Evolutionary conservation across 2,329 filamentous ascomycete species (phyloP), one percentile per base, ranked within the genome.

Genomic region (Colletotrichum sp.): DNA sequence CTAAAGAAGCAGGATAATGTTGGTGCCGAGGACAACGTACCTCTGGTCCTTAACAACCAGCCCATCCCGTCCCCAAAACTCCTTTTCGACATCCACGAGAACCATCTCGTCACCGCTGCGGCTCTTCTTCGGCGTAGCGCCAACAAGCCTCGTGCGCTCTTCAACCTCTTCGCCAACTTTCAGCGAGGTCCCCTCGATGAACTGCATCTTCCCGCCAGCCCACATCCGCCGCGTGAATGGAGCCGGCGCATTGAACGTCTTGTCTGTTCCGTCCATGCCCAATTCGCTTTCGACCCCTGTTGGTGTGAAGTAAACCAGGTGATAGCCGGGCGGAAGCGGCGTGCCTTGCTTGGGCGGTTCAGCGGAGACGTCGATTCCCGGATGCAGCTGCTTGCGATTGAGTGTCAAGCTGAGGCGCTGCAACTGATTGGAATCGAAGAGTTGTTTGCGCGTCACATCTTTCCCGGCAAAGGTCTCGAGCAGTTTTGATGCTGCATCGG

Each of bases 151-250:
- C 3, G 92, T 93, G 28, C 83, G 87, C 83, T 94, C 92, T 44
- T 86, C 87, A 2, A 89, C 89, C 24, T 86, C 82, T 76, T 92
- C 89, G 2, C 91, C 92, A 3, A 93, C 88, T 3, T 85, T 84
- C 75, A 93, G 81, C 8, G 57, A 59, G 4, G 63, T 34, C 4
- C 73, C 70, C 44, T 68, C 70, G 77, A 67, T 26, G 90, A 91
- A 93, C 16, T 82, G 81, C 82, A 93, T 90, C 72, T 86, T 85
- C 1, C 92, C 92, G 2, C 92, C 92, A 0, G 92, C 92, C 92
- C 92, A 94, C 92, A 94, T 93, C 15, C 92, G 86, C 34, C 92
- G 83, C 3, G 91, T 92, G 73, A 93, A 94, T 0, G 92, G 92
- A 5, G 83, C 76, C 0, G 90, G 87, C 0, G 92, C 89, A 78